A percentile compares a stretch with the other conserved stretches of the same genome.
phyloP scores from a whole-genome alignment of 768 basidiomycete genomes.

The Coprinopsis cinerea region DNA sequence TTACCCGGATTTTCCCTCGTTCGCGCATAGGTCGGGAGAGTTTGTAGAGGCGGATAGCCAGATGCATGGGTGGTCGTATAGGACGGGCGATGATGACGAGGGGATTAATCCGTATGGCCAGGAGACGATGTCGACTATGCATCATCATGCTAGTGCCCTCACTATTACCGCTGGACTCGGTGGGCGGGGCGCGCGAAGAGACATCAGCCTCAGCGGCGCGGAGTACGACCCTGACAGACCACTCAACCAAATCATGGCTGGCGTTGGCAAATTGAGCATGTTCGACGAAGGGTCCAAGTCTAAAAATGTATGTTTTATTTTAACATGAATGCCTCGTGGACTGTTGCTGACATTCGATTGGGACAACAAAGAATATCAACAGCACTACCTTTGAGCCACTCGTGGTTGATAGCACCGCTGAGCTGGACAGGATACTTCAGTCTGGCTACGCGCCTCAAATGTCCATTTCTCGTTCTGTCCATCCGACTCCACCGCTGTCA shows the following conservation, averaged over 20 bases:
- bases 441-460: constrained; percentile 39
- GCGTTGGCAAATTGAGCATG: constrained; percentile 50
- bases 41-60: constrained; percentile 46
- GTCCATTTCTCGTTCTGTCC: constrained; percentile 30
- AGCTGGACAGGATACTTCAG: constrained; percentile 55
- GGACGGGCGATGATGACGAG: constrained; percentile 55
- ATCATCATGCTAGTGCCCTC: constrained; percentile 85
- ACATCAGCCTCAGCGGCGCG: constrained; percentile 61
- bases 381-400: constrained; percentile 47
- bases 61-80: constrained; percentile 53
- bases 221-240: constrained; percentile 87
- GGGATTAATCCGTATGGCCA: constrained; percentile 62
- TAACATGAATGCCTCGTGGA: not conserved
- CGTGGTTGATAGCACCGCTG: constrained; percentile 55
- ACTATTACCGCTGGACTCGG: constrained; percentile 82
- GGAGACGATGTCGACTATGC: constrained; percentile 74
- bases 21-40: constrained; percentile 52
- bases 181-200: constrained; percentile 42
- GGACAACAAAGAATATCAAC: too few species aligned
- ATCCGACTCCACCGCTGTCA: constrained; percentile 43
- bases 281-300: constrained; percentile 50
- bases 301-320: constrained; percentile 17
- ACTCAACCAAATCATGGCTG: constrained; percentile 64
- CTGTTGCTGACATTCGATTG: constrained; percentile 11
- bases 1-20: constrained; percentile 55